Evolutionary conservation across 2,329 filamentous ascomycete species (phyloP).

Genomic region (Didymella pomorum): DNA sequence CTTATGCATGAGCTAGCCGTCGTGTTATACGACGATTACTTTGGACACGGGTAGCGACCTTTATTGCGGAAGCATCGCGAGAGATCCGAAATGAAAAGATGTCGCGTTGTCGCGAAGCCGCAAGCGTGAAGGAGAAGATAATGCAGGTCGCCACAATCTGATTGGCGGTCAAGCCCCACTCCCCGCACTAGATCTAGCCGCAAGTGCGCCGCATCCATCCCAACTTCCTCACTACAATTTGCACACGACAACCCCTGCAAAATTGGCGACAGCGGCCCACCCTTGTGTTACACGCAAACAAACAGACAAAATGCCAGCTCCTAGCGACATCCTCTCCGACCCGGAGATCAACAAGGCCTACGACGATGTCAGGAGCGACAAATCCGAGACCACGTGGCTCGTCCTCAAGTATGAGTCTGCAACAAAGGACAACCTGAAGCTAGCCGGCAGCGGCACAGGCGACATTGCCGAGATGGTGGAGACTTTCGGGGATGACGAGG

Average conservation of each 20-base stretch:
- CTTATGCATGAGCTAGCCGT: not conserved
- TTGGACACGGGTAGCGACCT: not conserved
- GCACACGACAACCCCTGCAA: slow-evolving; percentile 13
- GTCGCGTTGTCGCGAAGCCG: not conserved
- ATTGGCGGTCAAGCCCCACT: slow-evolving; percentile 17
- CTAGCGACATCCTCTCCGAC: slow-evolving; percentile 43
- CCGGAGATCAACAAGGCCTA: slow-evolving; percentile 70
- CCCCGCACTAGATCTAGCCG: slow-evolving; percentile 20
- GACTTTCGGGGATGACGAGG: slow-evolving; percentile 65
- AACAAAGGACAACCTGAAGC: slow-evolving; percentile 64
- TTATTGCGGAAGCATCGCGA: not conserved
- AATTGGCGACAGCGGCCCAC: slow-evolving; percentile 1
- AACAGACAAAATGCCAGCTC: slow-evolving; percentile 37
- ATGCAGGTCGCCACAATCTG: slow-evolving; percentile 6
- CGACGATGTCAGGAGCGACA: slow-evolving; percentile 72
- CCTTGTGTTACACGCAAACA: slow-evolving; percentile 1
- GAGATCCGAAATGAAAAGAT: not conserved
- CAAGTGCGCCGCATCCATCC: slow-evolving; percentile 23
- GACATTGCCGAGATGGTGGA: slow-evolving; percentile 66
- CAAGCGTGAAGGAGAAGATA: not conserved
- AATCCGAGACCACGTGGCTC: slow-evolving; percentile 71
- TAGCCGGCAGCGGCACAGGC: slow-evolving; percentile 67
- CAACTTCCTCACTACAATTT: slow-evolving; percentile 21
- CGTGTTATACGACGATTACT: not conserved
- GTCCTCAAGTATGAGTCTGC: slow-evolving; percentile 63